phyloP scores from a whole-genome alignment of 306 rosid genomes.

The Casuarina glauca region DNA sequence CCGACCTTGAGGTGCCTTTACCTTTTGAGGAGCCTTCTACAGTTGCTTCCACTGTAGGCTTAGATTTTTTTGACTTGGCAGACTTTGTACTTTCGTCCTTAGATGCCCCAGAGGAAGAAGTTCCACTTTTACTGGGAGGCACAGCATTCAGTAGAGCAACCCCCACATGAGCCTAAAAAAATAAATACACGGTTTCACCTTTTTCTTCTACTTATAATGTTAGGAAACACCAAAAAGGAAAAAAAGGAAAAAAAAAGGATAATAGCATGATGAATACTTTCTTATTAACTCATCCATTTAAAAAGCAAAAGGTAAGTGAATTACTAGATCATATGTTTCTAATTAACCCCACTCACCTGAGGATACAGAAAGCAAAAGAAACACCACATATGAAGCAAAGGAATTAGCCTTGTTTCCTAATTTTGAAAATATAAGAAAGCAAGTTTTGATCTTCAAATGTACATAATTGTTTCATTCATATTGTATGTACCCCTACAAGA shows the following conservation, averaged over 20 bases:
- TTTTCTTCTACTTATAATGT: conserved; percentile 17
- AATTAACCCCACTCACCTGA: conserved; percentile 10
- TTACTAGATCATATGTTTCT: background rate
- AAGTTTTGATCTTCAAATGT: too few species aligned
- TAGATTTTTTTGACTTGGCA: conserved; percentile 66
- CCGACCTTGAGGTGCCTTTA: conserved; percentile 44
- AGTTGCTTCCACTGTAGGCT: conserved; percentile 51
- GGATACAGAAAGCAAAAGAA: conserved; percentile 3
- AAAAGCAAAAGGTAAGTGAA: conserved; percentile 19
- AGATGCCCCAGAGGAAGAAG: conserved; percentile 49
- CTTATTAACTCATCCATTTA: conserved; percentile 9
- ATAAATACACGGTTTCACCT: conserved; percentile 25
- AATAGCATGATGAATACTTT: background rate
- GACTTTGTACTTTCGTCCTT: conserved; percentile 64
- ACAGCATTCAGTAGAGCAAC: conserved; percentile 86
- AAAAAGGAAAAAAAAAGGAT: conserved; percentile 22
- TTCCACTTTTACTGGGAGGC: conserved; percentile 65
- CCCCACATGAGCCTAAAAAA: conserved; percentile 81
- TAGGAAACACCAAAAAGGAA: conserved; percentile 15
- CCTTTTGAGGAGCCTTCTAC: conserved; percentile 76
- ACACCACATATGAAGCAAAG: background rate
- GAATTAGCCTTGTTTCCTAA: too few species aligned
- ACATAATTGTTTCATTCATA: too few species aligned
- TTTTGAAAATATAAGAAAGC: too few species aligned
- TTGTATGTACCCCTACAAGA: too few species aligned